Conservation (phyloP, 805 yeast species). For the Ogataea sp. region DNA sequence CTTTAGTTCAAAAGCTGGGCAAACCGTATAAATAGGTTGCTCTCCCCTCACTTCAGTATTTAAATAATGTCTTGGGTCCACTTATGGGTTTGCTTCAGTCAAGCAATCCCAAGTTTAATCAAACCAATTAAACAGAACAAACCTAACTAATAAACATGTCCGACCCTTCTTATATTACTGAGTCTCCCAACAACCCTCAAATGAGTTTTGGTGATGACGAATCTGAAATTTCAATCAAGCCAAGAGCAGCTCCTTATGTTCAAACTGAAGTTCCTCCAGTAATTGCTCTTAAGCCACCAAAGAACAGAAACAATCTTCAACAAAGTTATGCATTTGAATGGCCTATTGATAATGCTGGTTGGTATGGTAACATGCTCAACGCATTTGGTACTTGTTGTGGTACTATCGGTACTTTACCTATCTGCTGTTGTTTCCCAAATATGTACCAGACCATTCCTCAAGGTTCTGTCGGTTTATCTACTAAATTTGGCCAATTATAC, state of each 20-base stretch:
- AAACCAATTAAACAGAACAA: too few relatives aligned
- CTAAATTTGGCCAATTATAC: conserved; percentile 57
- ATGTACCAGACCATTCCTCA: conserved; percentile 55
- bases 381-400: conserved; percentile 42
- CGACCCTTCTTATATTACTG: not conserved
- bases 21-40: too few relatives aligned
- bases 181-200: not conserved
- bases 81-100: too few relatives aligned
- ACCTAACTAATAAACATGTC: not conserved
- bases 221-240: not conserved
- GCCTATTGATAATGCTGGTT: conserved; percentile 25
- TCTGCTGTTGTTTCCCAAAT: conserved; percentile 45
- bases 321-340: conserved; percentile 23
- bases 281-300: not conserved
- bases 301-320: conserved; percentile 13
- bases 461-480: conserved; percentile 63
- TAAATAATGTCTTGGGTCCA: too few relatives aligned
- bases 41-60: too few relatives aligned
- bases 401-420: conserved; percentile 43
- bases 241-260: not conserved
- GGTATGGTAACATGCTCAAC: conserved; percentile 30
- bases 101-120: too few relatives aligned
- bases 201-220: not conserved
- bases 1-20: too few relatives aligned
- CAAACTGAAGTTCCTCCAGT: not conserved